Percentiles rank a stretch among this genome's conserved stretches.
Evolutionary conservation across 306 rosid genomes (phyloP).

Genomic region (Aeschynomene evenia): DNA sequence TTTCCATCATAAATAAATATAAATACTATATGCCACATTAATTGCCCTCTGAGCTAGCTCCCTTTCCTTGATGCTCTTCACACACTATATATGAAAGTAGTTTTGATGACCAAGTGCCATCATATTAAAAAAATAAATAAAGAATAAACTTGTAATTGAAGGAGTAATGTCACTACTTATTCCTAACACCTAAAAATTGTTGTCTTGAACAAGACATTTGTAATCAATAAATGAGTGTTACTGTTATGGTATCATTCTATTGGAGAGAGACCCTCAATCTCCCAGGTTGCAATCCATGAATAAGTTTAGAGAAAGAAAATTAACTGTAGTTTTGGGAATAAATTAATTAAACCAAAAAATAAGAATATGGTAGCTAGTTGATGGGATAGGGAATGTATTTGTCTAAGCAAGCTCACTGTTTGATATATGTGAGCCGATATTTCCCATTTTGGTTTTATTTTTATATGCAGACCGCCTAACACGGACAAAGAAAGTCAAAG

Average conservation of each 20-base stretch:
- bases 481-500: slow-evolving; percentile 11
- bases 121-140: too few species aligned
- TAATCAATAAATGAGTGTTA: too few species aligned
- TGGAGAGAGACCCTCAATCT: too few species aligned
- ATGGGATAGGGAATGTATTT: neutral
- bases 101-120: neutral
- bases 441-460: neutral
- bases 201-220: too few species aligned
- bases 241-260: too few species aligned
- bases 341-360: too few species aligned
- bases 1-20: neutral
- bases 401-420: neutral
- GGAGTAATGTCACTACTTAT: too few species aligned
- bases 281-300: too few species aligned
- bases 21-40: neutral
- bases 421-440: neutral
- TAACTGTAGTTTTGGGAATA: too few species aligned
- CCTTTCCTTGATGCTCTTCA: neutral
- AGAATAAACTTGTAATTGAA: too few species aligned
- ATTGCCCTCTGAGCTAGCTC: neutral
- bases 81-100: neutral
- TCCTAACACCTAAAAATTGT: too few species aligned
- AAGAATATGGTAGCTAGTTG: neutral
- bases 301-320: too few species aligned
- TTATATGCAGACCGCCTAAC: neutral